These are phyloP conservation scores for Tylopilus sp. DNA, from an alignment of 1,284 basidiomycete genomes.

Conservation along the genomic window DNA sequence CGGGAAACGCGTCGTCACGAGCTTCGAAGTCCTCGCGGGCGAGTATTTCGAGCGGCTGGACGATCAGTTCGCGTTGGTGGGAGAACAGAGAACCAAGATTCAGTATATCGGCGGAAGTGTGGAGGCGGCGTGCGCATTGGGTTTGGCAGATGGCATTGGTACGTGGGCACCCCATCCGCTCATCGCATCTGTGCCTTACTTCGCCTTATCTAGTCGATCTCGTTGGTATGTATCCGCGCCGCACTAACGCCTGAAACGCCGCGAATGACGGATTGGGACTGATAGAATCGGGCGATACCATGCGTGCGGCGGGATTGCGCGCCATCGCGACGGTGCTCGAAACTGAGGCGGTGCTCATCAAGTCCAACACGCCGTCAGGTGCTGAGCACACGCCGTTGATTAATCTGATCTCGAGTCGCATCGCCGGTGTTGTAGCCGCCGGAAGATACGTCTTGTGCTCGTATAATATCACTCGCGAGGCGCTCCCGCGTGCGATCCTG, in stretches of 20 bases:
- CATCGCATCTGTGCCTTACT: not conserved
- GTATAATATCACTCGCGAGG: slow-evolving; percentile 80
- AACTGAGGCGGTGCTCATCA: slow-evolving; percentile 94
- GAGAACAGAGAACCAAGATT: slow-evolving; percentile 67
- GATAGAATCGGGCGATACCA: slow-evolving; percentile 97
- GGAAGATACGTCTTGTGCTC: slow-evolving; percentile 85
- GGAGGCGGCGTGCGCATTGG: slow-evolving; percentile 95
- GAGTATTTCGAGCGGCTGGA: slow-evolving; percentile 81
- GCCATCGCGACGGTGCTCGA: slow-evolving; percentile 86
- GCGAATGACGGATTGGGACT: not conserved
- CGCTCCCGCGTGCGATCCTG: slow-evolving; percentile 58
- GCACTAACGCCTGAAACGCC: not conserved
- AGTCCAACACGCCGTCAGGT: slow-evolving; percentile 69
- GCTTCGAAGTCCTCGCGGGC: slow-evolving; percentile 84
- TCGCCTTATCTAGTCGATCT: slow-evolving; percentile 65
- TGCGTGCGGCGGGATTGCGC: slow-evolving; percentile 96
- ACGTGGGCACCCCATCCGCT: slow-evolving; percentile 28
- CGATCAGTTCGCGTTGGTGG: slow-evolving; percentile 46
- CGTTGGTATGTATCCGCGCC: slow-evolving; percentile 60
- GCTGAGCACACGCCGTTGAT: slow-evolving; percentile 69
- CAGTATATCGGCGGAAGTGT: slow-evolving; percentile 98
- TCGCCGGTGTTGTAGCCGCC: slow-evolving; percentile 92
- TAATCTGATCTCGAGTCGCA: slow-evolving; percentile 79
- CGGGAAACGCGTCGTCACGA: slow-evolving; percentile 92
- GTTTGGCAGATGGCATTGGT: slow-evolving; percentile 97